Evolutionary conservation across 2,329 filamentous ascomycete genomes (phyloP).

Genomic region (Fusarium pininemorale): DNA sequence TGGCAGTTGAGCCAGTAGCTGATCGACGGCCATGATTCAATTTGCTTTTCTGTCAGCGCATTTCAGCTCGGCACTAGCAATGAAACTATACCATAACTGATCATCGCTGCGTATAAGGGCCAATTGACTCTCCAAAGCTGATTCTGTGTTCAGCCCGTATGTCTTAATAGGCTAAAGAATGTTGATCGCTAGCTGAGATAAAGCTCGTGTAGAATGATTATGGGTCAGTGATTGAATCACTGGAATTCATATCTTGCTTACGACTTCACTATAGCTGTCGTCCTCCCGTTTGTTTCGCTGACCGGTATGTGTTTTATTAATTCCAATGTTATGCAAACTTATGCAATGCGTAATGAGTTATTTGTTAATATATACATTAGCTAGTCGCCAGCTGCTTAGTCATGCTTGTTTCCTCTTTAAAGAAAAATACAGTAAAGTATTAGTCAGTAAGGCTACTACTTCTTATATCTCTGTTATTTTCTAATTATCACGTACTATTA

Average conservation of each 20-base stretch:
- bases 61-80: neutral
- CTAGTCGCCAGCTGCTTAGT: too few relatives aligned
- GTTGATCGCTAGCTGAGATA: neutral
- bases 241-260: too few relatives aligned
- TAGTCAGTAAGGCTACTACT: accelerated
- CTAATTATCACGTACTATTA: accelerated
- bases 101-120: neutral
- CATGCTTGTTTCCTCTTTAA: accelerated
- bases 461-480: too few relatives aligned
- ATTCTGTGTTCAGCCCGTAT: neutral
- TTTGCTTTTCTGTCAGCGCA: neutral
- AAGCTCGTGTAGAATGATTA: neutral
- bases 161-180: neutral
- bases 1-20: neutral
- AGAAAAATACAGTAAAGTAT: accelerated
- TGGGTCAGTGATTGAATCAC: neutral
- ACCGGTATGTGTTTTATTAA: accelerated
- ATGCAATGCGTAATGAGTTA: neutral
- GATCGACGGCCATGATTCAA: neutral
- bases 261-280: neutral
- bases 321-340: accelerated
- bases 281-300: neutral
- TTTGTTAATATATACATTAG: accelerated
- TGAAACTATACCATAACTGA: neutral
- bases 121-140: neutral